Conservation (phyloP, 2,329 filamentous ascomycete species). For the Calonectria montana region DNA sequence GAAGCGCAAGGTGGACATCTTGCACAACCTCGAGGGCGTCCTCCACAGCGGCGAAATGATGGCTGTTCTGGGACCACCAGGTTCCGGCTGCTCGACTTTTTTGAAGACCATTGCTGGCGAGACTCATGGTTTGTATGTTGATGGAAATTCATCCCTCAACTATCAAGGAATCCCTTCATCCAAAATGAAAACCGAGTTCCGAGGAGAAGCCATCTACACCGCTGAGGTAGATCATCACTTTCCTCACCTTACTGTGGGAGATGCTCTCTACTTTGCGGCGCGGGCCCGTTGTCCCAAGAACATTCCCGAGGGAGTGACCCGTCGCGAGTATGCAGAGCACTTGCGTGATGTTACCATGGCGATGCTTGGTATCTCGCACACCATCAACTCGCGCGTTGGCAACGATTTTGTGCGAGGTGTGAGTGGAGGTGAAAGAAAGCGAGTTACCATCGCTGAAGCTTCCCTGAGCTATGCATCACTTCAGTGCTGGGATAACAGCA, state of each 20-base stretch:
- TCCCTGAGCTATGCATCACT: constrained; percentile 52
- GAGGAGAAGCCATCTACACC: constrained; percentile 85
- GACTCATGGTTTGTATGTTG: constrained; percentile 79
- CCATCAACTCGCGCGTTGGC: constrained; percentile 74
- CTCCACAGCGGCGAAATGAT: constrained; percentile 77
- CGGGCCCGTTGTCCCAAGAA: constrained; percentile 71
- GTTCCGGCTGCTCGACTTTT: constrained; percentile 80
- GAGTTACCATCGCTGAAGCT: constrained; percentile 51
- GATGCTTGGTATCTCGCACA: constrained; percentile 76
- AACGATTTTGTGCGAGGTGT: constrained; percentile 74
- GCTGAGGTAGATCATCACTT: constrained; percentile 85
- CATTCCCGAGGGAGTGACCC: constrained; percentile 66
- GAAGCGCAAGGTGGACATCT: constrained; percentile 70
- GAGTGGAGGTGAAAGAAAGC: constrained; percentile 62
- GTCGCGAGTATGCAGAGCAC: constrained; percentile 65
- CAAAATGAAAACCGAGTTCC: constrained; percentile 79
- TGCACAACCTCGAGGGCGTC: constrained; percentile 72
- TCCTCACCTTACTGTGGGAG: constrained; percentile 77
- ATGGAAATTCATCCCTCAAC: constrained; percentile 76
- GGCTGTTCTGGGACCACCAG: constrained; percentile 76
- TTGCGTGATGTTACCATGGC: constrained; percentile 77
- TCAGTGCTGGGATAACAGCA: constrained; percentile 79
- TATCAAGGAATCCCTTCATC: constrained; percentile 74
- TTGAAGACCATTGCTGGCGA: constrained; percentile 84
- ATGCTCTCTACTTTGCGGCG: constrained; percentile 80